A percentile compares a stretch with the other conserved stretches of the same genome.
These are phyloP conservation scores for Amaranthus tricolor DNA, from an alignment of 179 eudicot species.

Conservation along the genomic window DNA sequence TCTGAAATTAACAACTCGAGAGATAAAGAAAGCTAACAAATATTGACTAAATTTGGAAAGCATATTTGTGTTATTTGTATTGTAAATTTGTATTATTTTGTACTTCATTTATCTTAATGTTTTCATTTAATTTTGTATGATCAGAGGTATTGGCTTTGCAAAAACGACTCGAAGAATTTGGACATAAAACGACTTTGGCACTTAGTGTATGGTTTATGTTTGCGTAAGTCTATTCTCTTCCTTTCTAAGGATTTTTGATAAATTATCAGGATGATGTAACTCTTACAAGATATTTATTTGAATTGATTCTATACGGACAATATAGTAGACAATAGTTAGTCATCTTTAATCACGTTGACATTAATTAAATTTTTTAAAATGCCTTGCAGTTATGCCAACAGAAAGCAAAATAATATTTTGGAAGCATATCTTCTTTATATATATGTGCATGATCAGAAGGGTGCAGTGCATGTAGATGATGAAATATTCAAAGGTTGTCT, in stretches of 20 bases:
- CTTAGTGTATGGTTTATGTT: background rate
- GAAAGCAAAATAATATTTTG: background rate
- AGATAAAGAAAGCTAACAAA: background rate
- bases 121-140: background rate
- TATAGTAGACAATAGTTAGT: background rate
- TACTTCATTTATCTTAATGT: background rate
- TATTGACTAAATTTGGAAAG: background rate
- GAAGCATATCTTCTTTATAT: background rate
- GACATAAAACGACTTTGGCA: background rate
- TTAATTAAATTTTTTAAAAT: background rate
- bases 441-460: too few relatives aligned
- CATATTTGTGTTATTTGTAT: background rate
- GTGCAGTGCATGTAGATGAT: too few relatives aligned
- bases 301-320: background rate
- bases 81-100: background rate
- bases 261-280: background rate
- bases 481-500: too few relatives aligned
- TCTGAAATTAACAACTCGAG: background rate
- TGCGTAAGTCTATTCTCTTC: background rate
- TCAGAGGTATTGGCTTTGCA: background rate
- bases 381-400: background rate
- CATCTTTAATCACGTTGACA: background rate
- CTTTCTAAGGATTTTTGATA: background rate
- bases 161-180: background rate
- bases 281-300: background rate